These are phyloP conservation scores for Vanilla planifolia DNA, from an alignment of 106 monocot genomes.

Conservation along the genomic window DNA sequence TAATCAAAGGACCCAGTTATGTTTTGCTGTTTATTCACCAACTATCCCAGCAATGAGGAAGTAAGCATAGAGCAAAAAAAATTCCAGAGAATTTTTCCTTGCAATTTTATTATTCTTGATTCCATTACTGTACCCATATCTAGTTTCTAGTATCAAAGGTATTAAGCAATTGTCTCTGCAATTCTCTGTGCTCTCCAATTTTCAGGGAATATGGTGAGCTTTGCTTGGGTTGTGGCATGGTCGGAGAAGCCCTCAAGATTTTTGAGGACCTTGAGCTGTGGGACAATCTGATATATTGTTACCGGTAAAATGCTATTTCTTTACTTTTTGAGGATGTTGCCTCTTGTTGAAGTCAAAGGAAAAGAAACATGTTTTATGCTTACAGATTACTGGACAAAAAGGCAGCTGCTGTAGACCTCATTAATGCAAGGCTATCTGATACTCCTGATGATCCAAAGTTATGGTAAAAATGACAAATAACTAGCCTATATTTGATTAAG, in stretches of 20 bases:
- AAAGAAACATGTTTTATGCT: constrained; percentile 6
- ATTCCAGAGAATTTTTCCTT: not conserved
- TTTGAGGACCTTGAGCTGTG: constrained; percentile 98
- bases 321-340: not conserved
- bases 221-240: constrained; percentile 65
- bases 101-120: not conserved
- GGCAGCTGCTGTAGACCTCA: constrained; percentile 82
- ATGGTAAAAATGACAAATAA: constrained; percentile 49
- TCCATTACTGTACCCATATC: not conserved
- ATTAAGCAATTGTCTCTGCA: not conserved
- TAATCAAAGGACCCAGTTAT: constrained; percentile 42
- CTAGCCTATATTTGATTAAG: not conserved
- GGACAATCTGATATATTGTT: constrained; percentile 90
- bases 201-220: constrained; percentile 84
- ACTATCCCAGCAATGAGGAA: constrained; percentile 77
- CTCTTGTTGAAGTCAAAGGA: not conserved
- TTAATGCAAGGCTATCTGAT: constrained; percentile 55
- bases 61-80: constrained; percentile 31
- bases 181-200: not conserved
- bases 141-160: not conserved
- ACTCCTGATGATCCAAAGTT: constrained; percentile 75
- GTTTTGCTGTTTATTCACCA: constrained; percentile 64
- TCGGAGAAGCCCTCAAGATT: constrained; percentile 77
- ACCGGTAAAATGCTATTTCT: constrained; percentile 46
- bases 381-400: constrained; percentile 77